These are phyloP conservation scores for Neoboletus brunneissimus DNA, from an alignment of 768 basidiomycete species.

Conservation along the genomic window DNA sequence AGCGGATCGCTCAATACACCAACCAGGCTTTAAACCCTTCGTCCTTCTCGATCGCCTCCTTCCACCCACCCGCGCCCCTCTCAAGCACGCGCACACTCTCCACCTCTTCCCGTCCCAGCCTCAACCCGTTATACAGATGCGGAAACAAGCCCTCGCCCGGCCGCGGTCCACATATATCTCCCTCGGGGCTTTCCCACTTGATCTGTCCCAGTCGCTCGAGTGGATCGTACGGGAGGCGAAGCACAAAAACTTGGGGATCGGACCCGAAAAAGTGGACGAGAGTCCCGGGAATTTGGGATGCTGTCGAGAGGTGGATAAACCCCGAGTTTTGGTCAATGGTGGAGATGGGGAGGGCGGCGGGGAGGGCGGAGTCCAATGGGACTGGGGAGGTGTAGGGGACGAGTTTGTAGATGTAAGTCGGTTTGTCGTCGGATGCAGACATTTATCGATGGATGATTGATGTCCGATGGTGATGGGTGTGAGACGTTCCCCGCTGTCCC, in stretches of 20 bases:
- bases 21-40: conserved; percentile 31
- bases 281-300: conserved; percentile 47
- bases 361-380: conserved; percentile 37
- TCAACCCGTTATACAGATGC: conserved; percentile 48
- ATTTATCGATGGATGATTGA: not conserved
- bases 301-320: conserved; percentile 57
- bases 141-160: conserved; percentile 50
- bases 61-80: conserved; percentile 33
- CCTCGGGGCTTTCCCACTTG: conserved; percentile 49
- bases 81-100: conserved; percentile 37
- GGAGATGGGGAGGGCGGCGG: conserved; percentile 48
- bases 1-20: conserved; percentile 24
- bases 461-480: not conserved
- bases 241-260: conserved; percentile 39
- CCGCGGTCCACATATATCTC: conserved; percentile 38
- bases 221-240: conserved; percentile 41
- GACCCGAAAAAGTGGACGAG: conserved; percentile 45
- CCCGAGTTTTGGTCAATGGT: conserved; percentile 43
- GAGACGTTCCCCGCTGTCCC: not conserved
- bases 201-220: conserved; percentile 36
- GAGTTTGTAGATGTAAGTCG: conserved; percentile 63
- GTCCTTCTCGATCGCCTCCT: conserved; percentile 21
- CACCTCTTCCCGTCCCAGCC: conserved; percentile 44
- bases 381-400: conserved; percentile 40
- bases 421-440: conserved; percentile 19